A percentile compares a stretch with the other conserved stretches of the same genome.
Conservation (phyloP, 2,329 filamentous ascomycete genomes). For the Fusarium buharicum region DNA sequence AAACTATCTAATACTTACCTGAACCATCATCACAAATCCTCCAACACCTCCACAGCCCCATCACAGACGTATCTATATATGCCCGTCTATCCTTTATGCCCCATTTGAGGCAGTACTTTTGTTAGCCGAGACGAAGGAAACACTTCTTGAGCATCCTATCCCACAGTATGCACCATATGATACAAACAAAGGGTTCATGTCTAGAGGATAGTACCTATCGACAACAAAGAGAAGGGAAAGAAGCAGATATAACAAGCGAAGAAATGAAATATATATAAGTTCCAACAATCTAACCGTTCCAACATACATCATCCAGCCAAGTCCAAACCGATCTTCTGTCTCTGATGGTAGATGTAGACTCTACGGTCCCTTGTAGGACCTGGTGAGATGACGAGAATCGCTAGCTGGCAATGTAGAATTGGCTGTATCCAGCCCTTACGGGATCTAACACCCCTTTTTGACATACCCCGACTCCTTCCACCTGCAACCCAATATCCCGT, state of each 20-base stretch:
- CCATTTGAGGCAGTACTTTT: not conserved
- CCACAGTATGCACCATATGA: slow-evolving; percentile 24
- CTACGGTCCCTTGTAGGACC: slow-evolving; percentile 10
- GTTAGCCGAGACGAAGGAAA: not conserved
- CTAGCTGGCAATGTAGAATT: slow-evolving; percentile 40
- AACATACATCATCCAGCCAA: slow-evolving; percentile 13
- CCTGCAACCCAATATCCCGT: slow-evolving; percentile 34
- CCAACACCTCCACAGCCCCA: too few relatives aligned
- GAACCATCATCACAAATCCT: too few relatives aligned
- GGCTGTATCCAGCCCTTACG: slow-evolving; percentile 38
- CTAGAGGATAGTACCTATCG: slow-evolving; percentile 30
- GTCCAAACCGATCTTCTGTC: not conserved
- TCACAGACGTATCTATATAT: not conserved
- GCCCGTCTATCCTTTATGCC: not conserved
- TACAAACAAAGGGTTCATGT: slow-evolving; percentile 23
- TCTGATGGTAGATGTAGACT: not conserved
- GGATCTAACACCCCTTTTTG: slow-evolving; percentile 39
- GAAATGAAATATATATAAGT: slow-evolving; percentile 34
- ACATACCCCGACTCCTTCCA: slow-evolving; percentile 47
- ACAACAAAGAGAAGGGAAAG: slow-evolving; percentile 20
- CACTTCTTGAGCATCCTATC: slow-evolving; percentile 27
- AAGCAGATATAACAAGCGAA: slow-evolving; percentile 17
- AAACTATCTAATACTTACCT: too few relatives aligned
- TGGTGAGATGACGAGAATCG: slow-evolving; percentile 18
- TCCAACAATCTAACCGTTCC: slow-evolving; percentile 9